Percentiles rank a stretch among this genome's conserved stretches.
Evolutionary conservation across 2,329 filamentous ascomycete genomes (phyloP).

Genomic region (Paracorniculantispora psalliotae): DNA sequence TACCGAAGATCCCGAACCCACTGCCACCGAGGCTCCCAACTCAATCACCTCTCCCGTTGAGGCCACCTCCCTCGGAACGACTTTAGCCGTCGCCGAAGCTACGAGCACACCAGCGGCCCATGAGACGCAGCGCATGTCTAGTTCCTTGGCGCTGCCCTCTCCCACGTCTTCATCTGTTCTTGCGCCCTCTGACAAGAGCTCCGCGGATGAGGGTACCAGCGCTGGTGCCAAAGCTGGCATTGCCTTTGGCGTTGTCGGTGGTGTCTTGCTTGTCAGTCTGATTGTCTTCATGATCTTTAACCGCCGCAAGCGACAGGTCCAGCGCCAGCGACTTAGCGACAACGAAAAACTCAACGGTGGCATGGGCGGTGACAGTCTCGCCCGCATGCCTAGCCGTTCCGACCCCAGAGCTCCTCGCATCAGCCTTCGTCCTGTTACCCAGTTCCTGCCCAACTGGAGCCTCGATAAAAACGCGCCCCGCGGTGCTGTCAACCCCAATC

Average conservation of each 20-base stretch:
- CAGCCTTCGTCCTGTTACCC: slow-evolving; percentile 77
- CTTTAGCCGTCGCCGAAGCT: slow-evolving; percentile 17
- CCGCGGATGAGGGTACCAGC: slow-evolving; percentile 20
- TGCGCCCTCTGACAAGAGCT: neutral
- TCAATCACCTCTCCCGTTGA: slow-evolving; percentile 21
- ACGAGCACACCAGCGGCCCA: neutral
- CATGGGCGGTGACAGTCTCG: slow-evolving; percentile 29
- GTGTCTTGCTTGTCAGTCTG: slow-evolving; percentile 61
- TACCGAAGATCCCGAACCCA: slow-evolving; percentile 19
- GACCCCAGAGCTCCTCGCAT: slow-evolving; percentile 63
- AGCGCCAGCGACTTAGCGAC: slow-evolving; percentile 43
- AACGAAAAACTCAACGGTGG: slow-evolving; percentile 57
- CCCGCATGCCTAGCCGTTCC: slow-evolving; percentile 11
- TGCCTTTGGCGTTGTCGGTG: slow-evolving; percentile 72
- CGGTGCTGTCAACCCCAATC: slow-evolving; percentile 35
- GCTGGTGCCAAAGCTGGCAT: slow-evolving; percentile 68
- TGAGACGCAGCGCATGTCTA: neutral
- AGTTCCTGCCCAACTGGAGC: slow-evolving; percentile 68
- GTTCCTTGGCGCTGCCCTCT: neutral
- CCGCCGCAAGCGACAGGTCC: slow-evolving; percentile 62
- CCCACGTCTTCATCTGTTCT: slow-evolving; percentile 1
- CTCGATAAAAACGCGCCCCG: slow-evolving; percentile 39
- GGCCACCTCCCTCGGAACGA: slow-evolving; percentile 22
- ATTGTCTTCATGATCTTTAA: slow-evolving; percentile 68
- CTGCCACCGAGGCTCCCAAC: slow-evolving; percentile 16